phyloP scores from a whole-genome alignment of 2,329 filamentous ascomycete species.

The Aspergillus tamarii region DNA sequence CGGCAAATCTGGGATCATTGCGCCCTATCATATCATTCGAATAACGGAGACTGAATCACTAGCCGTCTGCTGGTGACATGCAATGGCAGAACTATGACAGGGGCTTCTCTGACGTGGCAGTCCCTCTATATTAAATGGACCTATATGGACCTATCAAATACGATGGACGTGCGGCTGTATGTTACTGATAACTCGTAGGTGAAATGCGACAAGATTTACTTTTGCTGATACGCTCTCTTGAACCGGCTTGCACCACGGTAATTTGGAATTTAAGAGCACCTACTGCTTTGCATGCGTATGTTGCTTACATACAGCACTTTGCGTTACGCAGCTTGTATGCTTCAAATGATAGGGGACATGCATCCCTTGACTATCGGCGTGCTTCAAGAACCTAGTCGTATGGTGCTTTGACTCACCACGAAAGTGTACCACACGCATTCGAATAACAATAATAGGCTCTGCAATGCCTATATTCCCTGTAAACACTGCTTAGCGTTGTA shows the following conservation, averaged over 20 bases:
- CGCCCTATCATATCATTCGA: conserved; percentile 19
- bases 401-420: conserved; percentile 2
- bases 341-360: not conserved
- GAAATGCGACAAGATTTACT: conserved; percentile 10
- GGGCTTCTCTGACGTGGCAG: conserved; percentile 39
- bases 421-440: not conserved
- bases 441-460: not conserved
- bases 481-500: not conserved
- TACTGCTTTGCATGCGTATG: not conserved
- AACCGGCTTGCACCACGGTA: not conserved
- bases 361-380: not conserved
- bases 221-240: not conserved
- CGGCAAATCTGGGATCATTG: conserved; percentile 9
- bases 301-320: not conserved
- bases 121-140: conserved; percentile 16
- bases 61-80: conserved; percentile 13
- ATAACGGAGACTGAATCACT: conserved; percentile 12
- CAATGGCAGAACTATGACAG: conserved; percentile 14
- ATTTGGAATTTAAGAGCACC: not conserved
- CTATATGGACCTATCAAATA: conserved; percentile 13
- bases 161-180: conserved; percentile 16
- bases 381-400: not conserved
- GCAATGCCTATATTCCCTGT: not conserved
- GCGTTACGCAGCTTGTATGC: not conserved
- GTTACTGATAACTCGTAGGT: conserved; percentile 14